Conservation (phyloP, 257 asterid genomes). For the Galeopsis tetrahit region DNA sequence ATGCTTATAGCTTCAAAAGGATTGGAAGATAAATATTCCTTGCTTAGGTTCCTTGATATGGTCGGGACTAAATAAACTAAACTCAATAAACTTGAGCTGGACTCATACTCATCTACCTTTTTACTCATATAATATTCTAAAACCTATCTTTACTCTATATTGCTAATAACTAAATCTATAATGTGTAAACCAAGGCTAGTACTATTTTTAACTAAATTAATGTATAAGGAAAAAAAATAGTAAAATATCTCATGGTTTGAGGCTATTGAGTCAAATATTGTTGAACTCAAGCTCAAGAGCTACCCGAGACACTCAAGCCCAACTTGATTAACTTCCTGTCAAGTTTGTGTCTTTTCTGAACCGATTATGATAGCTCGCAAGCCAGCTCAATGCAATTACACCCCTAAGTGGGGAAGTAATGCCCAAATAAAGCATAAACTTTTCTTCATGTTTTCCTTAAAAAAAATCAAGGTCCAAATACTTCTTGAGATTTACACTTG, state of each 20-base stretch:
- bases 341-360: background rate
- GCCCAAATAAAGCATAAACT: background rate
- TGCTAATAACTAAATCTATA: background rate
- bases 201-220: background rate
- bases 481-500: background rate
- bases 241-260: background rate
- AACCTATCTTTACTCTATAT: background rate
- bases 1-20: slow-evolving; percentile 11
- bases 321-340: background rate
- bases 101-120: background rate
- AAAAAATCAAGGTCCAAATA: background rate
- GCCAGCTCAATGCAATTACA: background rate
- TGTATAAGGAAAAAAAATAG: background rate
- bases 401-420: background rate
- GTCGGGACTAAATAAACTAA: background rate
- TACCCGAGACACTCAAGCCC: background rate
- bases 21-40: slow-evolving; percentile 10
- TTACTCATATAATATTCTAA: background rate
- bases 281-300: slow-evolving; percentile 9
- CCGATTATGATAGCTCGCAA: background rate
- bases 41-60: slow-evolving; percentile 14
- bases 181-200: background rate
- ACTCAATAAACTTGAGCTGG: background rate
- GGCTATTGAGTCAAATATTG: background rate
- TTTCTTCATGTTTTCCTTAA: background rate